Evolutionary conservation across 495 filamentous ascomycete genomes (phyloP), one percentile per base, ranked within the genome.

Genomic region (Lophium mytilinum): DNA sequence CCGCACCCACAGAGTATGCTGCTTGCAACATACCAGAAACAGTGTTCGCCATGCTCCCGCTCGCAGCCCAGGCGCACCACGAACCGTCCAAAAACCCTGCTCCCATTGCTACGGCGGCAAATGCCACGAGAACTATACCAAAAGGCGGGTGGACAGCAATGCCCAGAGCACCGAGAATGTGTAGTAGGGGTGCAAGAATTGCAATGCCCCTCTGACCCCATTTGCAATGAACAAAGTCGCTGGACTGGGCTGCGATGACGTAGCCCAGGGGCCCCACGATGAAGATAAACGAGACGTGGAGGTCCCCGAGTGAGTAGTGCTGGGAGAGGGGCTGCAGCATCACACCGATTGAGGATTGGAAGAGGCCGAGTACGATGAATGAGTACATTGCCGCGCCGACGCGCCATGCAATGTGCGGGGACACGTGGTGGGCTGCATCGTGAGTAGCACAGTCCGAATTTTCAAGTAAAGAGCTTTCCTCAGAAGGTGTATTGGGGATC

Each of bases 271-370:
- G 58, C 3, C 45, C 46, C 11, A 52, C 36, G 9, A 61, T 35
- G 30, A 61, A 61, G 21, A 61, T 61, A 4, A 61, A 33, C 6
- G 58, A 55, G 24, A 56, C 58, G 36, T 52, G 45, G 52, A 61
- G 15, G 33, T 61, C 58, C n/a, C 36, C 52, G 10, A 61, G 52
- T 15, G n/a, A 8, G 47, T 61, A 61, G 21, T 61, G 37, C 15
- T 50, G 18, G 10, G 43, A 50, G 9, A 61, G 8, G 1, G 52
- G 52, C 2, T n/a, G 52, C 5, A 61, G 52, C 58, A 61, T 61
- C 6, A 56, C 58, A 40, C 58, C 58, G 15, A 61, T n/a, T 9
- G 58, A 42, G 24, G 58, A 56, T 8, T 17, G 37, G 30, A 61
- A 56, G 37, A 61, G 53, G 14, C 58, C 58, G 37, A 55, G 43